A percentile compares a stretch with the other conserved stretches of the same genome.
Evolutionary conservation across 345 rosid species (phyloP).

Genomic region (Aquilaria yunnanensis): DNA sequence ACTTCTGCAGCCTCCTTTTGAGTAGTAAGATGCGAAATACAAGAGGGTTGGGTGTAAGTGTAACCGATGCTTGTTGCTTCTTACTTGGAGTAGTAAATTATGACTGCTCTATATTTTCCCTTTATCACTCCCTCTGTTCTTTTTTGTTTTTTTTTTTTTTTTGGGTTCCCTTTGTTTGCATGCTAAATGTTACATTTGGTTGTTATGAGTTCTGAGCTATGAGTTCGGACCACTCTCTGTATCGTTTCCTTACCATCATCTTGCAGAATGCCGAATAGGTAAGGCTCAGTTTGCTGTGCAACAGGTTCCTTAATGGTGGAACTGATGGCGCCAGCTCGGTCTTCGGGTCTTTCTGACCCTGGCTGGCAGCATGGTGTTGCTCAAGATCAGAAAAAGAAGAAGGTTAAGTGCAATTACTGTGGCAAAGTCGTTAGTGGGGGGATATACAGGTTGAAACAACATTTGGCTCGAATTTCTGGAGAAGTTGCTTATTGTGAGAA

Average conservation of each 20-base stretch:
- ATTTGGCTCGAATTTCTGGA: conserved; percentile 33
- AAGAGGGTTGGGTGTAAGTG: too few species aligned
- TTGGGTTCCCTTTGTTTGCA: not conserved
- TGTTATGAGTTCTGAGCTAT: too few species aligned
- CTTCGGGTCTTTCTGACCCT: conserved; percentile 27
- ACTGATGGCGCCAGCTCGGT: conserved; percentile 25
- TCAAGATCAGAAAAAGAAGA: conserved; percentile 33
- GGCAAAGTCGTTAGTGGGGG: conserved; percentile 36
- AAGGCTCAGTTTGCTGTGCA: not conserved
- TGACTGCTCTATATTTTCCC: too few species aligned
- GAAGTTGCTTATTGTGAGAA: conserved; percentile 35
- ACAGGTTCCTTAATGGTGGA: conserved; percentile 7
- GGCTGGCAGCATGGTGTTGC: conserved; percentile 44
- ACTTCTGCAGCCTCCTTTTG: too few species aligned
- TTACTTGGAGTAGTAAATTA: too few species aligned
- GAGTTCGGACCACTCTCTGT: too few species aligned
- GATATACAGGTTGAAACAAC: conserved; percentile 32
- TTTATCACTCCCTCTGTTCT: too few species aligned
- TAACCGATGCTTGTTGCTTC: too few species aligned
- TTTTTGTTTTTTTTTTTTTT: not conserved
- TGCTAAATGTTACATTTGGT: not conserved
- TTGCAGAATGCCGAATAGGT: too few species aligned
- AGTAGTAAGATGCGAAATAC: too few species aligned
- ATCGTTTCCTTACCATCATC: too few species aligned
- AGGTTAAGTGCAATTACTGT: conserved; percentile 36